Evolutionary conservation across 1,284 basidiomycete species (phyloP), one percentile per base, ranked within the genome.

Genomic region (Chalciporus piperatoides): DNA sequence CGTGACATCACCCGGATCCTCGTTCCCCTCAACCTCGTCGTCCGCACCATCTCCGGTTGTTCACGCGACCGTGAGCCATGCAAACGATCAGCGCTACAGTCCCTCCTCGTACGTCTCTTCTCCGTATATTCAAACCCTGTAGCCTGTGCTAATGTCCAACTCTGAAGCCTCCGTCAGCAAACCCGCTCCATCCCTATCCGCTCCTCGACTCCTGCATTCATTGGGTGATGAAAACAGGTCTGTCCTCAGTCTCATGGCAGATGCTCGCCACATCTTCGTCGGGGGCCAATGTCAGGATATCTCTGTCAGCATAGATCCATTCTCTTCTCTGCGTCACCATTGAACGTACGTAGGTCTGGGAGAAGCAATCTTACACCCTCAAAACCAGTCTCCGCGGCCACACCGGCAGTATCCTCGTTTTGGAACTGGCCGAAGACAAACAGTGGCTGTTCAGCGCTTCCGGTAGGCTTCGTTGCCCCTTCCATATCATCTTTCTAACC

Each of bases 371-470:
- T 0, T 84, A 90, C 53, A 78, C 79, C 10, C 75, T 90, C 15
- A 81, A 82, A 59, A 78, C 80, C n/a, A 80, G 82, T 6, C 73
- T 95, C n/a, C 71, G 77, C 12, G 95, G 94, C 0, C 95, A 98
- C 61, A 85, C 85, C 0, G 90, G 87, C 8, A 90, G 88, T 50
- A 86, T 97, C 0, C 76, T 98, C 12, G 86, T 86, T 2, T 74
- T 98, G 27, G 85, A 90, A 58, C 78, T 91, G 49, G 87, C 88
- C 3, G 69, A 80, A 39, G 86, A 89, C 44, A 83, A 80, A 58
- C 73, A 79, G 36, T 96, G 93, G 92, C 68, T 96, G 19, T 88
- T 97, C 60, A 92, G 90, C 56, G 85, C 90, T 9, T 88, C 86
- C 37, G 82, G 86, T 85, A 61, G 43, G 25, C 7, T 25, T 25